phyloP scores from a whole-genome alignment of 2,329 filamentous ascomycete genomes.

The Sporothrix brunneoviolacea region DNA sequence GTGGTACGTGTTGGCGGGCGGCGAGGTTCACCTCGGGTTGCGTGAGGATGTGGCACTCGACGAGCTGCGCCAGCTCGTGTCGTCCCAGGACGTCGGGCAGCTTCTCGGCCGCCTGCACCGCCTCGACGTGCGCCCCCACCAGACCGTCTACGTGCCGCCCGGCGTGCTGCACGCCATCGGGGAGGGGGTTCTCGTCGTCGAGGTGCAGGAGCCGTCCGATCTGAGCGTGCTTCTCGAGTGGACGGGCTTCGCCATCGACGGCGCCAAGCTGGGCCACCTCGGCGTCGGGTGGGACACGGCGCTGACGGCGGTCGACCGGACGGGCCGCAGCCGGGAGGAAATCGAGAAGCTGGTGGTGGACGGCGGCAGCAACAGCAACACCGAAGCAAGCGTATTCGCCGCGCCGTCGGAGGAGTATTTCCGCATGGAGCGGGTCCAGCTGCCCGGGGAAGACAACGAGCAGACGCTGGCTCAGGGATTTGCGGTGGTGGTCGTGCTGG shows the following conservation, averaged over 20 bases:
- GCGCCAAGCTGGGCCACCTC: neutral
- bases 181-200: neutral
- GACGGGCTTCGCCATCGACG: neutral
- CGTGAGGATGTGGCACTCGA: neutral
- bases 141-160: slow-evolving; percentile 4
- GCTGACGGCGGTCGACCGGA: neutral
- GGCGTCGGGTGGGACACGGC: slow-evolving; percentile 1
- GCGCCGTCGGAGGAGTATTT: neutral
- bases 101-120: neutral
- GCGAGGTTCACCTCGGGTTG: neutral
- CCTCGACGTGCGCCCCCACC: neutral
- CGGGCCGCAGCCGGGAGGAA: neutral
- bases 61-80: no score
- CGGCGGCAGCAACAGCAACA: neutral
- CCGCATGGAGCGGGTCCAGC: neutral
- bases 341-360: neutral
- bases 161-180: slow-evolving; percentile 5
- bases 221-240: slow-evolving; percentile 2
- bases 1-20: slow-evolving; percentile 2
- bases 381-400: neutral
- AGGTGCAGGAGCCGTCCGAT: slow-evolving; percentile 5
- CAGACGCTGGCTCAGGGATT: neutral
- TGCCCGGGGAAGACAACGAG: neutral
- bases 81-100: no score
- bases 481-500: neutral